Evolutionary conservation across 192 early-diverging fungal species (phyloP), one percentile per base, ranked within the genome.

Genomic region (Thamnidium elegans): DNA sequence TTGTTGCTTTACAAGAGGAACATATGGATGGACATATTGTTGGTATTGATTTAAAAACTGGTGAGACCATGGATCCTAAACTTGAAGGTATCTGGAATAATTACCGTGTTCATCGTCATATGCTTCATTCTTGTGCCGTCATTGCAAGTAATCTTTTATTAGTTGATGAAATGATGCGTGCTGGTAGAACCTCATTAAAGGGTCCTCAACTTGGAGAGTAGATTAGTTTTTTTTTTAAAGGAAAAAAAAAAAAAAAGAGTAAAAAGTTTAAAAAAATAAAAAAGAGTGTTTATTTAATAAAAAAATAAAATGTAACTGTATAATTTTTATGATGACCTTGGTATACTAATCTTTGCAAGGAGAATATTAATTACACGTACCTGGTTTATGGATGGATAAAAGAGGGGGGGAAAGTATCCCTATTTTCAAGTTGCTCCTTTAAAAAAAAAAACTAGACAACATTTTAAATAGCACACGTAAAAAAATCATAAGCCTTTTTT

Each of bases 11-110:
- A 56, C 90, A 93, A 77, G 95, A 99, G 59, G 96, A 99, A 76
- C 84, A 89, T 71, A 87, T 79, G 43, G 91, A 89, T 4, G 97
- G 94, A 7, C 95, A 98, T 62, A 74, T 87, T 63, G 97, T 94
- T 5, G 96, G 97, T 46, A 76, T 97, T 20, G 96, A 99, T 72
- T 85, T 99, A 63, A 88, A 88, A 56, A 95, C 94, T 0, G 96
- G 97, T 42, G 95, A 96, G 70, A 89, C 92, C 32, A 72, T 95
- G 73, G 95, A 99, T 66, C 97, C 97, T 1, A 76, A 84, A 52
- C 73, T 87, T 44, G 92, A 97, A 73, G 97, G 97, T 50, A 92
- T 99, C 60, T 97, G 92, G 92, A 94, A 98, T 75, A 98, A 98
- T 82, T 98, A 98, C 84, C 90, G 96, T 46, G 97, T 99, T 47